Base-by-base conservation (phyloP, 306 rosid species). In the Fragaria ananassa region DNA sequence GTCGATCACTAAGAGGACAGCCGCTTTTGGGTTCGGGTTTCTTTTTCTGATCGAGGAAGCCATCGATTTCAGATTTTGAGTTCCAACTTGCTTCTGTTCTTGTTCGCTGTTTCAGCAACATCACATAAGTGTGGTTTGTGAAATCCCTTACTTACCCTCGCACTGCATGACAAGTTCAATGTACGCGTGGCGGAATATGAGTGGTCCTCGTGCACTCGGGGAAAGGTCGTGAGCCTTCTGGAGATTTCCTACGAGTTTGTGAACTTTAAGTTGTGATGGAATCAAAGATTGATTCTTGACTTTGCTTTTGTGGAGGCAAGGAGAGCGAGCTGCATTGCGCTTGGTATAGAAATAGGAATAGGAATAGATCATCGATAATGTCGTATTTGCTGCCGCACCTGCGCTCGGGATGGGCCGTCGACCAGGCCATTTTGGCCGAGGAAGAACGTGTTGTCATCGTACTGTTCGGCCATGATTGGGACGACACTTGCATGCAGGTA, bases 391-490 rank as follows among this genome's bases (percentile, higher is more conserved):
- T 91, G 51, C 93, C 96, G 4, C 97, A 93, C 85, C 85, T 91
- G 79, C 98, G 88, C 77, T 93, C 98, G 0, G 97, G 98, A 13
- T 93, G 96, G 98, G 92, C 97, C 15, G 93, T 93, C 6, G 98
- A 91, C 80, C 98, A 91, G 74, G 91, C 97, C 10, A 93, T 93
- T 77, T 92, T 93, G 1, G 91, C 97, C 1, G 93, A 91, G 78
- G 98, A 93, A 79, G 98, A 91, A 79, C 93, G 61, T 7, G 25
- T 53, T 19, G 58, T 53, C 25, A 87, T 88, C 74, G 86, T 90
- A 78, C 91, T 92, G 3, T 90, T 92, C 68, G 97, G 97, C 57
- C 97, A 90, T 46, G 96, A 92, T 78, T 88, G 97, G 97, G 96
- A 92, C 31, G 97, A 90, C 45, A 92, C 96, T 65, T 92, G 97